Evolutionary conservation across 2,329 filamentous ascomycete species (phyloP).

Genomic region (Venturia pyrina): DNA sequence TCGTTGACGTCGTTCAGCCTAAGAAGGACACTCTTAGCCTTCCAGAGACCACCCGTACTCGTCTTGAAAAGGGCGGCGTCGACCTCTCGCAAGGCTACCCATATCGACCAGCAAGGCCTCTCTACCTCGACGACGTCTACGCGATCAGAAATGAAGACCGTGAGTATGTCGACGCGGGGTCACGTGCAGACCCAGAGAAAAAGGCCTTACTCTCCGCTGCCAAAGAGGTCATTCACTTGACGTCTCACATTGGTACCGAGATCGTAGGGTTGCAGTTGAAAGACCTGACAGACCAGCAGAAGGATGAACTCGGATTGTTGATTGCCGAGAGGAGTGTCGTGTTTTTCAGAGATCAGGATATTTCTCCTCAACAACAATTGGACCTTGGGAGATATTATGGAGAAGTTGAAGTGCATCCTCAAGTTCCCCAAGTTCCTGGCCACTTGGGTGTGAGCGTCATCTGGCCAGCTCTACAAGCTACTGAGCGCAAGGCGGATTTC

Average conservation of each 20-base stretch:
- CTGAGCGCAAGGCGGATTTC: slow-evolving; percentile 51
- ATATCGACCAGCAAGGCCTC: slow-evolving; percentile 55
- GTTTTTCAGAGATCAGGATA: slow-evolving; percentile 52
- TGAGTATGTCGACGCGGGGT: slow-evolving; percentile 49
- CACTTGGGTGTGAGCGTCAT: slow-evolving; percentile 46
- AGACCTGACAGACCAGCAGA: slow-evolving; percentile 48
- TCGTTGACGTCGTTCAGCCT: slow-evolving; percentile 53
- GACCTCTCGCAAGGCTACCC: slow-evolving; percentile 63
- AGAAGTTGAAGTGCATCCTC: slow-evolving; percentile 61
- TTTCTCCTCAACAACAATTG: slow-evolving; percentile 17
- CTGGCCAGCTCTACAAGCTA: slow-evolving; percentile 59
- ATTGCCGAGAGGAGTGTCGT: slow-evolving; percentile 56
- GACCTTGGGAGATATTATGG: slow-evolving; percentile 51
- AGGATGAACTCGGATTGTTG: slow-evolving; percentile 51
- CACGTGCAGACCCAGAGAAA: slow-evolving; percentile 56
- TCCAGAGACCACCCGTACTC: slow-evolving; percentile 45
- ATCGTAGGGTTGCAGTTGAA: slow-evolving; percentile 55
- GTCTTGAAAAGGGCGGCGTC: slow-evolving; percentile 58
- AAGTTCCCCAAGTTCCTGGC: slow-evolving; percentile 61
- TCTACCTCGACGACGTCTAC: slow-evolving; percentile 61
- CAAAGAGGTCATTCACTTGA: slow-evolving; percentile 53
- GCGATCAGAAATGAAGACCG: slow-evolving; percentile 51
- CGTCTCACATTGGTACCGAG: slow-evolving; percentile 53
- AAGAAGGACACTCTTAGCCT: slow-evolving; percentile 55
- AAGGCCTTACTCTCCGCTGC: slow-evolving; percentile 50